A percentile compares a stretch with the other conserved stretches of the same genome.
Conservation (phyloP, 1,284 basidiomycete species). For the Rhodotorula sp. region DNA sequence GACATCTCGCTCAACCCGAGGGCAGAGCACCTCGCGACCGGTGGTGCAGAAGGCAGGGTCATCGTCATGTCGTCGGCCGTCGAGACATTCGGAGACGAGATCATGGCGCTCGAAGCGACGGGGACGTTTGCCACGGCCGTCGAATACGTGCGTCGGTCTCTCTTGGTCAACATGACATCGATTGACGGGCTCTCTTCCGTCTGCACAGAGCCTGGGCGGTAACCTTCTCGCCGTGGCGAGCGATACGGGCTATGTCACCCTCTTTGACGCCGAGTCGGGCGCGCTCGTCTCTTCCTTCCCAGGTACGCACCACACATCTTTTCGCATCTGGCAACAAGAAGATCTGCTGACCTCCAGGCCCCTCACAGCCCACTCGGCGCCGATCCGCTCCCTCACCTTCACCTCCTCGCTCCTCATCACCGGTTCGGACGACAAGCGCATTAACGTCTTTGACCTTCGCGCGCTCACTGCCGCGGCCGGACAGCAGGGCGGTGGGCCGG, state of each 20-base stretch:
- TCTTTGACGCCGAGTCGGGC: conserved; percentile 42
- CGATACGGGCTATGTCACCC: conserved; percentile 40
- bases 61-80: conserved; percentile 33
- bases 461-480: conserved; percentile 26
- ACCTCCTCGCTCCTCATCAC: conserved; percentile 45
- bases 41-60: conserved; percentile 35
- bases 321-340: neutral
- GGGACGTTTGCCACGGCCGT: conserved; percentile 41
- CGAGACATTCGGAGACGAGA: conserved; percentile 42
- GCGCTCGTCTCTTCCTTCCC: conserved; percentile 43
- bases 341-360: no score
- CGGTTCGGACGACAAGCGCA: conserved; percentile 45
- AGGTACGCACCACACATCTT: conserved; percentile 19
- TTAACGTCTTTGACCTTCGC: conserved; percentile 46
- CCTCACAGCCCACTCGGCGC: conserved; percentile 40
- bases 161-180: neutral
- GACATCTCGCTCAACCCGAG: conserved; percentile 37
- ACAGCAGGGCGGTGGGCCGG: conserved; percentile 8
- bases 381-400: conserved; percentile 45
- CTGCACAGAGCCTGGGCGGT: conserved; percentile 40
- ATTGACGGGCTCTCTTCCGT: neutral
- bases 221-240: conserved; percentile 34
- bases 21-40: conserved; percentile 33
- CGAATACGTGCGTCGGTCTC: conserved; percentile 31
- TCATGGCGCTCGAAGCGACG: conserved; percentile 32